phyloP scores from a whole-genome alignment of 2,329 filamentous ascomycete genomes.

The Aureobasidium zeae region DNA sequence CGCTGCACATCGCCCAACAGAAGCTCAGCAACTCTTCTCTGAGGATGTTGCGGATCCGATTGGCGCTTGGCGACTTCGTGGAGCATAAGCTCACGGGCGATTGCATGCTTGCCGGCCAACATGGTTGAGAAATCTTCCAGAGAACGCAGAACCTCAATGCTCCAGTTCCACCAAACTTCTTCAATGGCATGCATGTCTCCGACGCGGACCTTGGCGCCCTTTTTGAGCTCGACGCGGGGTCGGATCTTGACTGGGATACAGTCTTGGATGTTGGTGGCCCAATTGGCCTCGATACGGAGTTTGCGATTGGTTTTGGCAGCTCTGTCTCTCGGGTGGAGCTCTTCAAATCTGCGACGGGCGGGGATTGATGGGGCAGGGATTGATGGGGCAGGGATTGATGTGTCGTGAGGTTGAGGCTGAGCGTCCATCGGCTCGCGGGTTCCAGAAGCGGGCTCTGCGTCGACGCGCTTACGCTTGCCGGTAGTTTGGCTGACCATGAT shows the following conservation, averaged over 20 bases:
- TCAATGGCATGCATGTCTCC: conserved; percentile 7
- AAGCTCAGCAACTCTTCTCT: conserved; percentile 18
- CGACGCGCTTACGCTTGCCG: too few relatives aligned
- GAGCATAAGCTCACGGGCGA: conserved; percentile 15
- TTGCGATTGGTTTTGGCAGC: conserved; percentile 18
- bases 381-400: background rate
- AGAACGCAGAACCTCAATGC: conserved; percentile 17
- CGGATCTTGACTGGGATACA: conserved; percentile 16
- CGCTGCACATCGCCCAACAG: conserved; percentile 17
- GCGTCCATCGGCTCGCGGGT: too few relatives aligned
- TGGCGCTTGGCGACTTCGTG: conserved; percentile 17
- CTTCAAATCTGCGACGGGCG: conserved; percentile 12
- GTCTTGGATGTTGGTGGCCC: conserved; percentile 11
- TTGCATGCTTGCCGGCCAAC: conserved; percentile 14
- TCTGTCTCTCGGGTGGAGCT: conserved; percentile 17
- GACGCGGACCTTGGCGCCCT: conserved; percentile 17
- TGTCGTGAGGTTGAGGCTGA: background rate
- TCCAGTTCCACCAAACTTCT: conserved; percentile 20
- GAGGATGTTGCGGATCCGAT: conserved; percentile 14
- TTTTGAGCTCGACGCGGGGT: conserved; percentile 18
- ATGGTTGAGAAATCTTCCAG: conserved; percentile 19
- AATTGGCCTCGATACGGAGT: conserved; percentile 17
- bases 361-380: background rate
- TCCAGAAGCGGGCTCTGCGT: too few relatives aligned
- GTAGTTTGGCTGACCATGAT: too few relatives aligned